These are phyloP conservation scores for Diplodia seriata DNA, from an alignment of 2,329 filamentous ascomycete species.

Conservation along the genomic window DNA sequence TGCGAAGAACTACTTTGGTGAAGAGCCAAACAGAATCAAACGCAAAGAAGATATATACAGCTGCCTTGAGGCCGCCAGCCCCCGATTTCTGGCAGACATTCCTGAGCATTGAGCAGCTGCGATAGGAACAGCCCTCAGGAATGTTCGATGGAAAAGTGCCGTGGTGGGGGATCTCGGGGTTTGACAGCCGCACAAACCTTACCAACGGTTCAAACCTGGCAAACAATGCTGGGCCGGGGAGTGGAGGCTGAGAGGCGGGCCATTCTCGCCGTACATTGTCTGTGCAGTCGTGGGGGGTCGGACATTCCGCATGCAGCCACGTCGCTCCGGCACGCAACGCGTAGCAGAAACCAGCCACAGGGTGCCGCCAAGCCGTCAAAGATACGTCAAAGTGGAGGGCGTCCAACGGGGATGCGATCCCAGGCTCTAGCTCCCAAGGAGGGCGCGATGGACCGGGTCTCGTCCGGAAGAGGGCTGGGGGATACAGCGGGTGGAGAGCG, in stretches of 20 bases:
- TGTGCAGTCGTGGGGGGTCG: slow-evolving; percentile 19
- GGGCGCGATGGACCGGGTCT: slow-evolving; percentile 17
- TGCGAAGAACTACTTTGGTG: slow-evolving; percentile 40
- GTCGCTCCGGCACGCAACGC: slow-evolving; percentile 19
- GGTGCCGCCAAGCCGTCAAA: slow-evolving; percentile 14
- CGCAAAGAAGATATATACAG: slow-evolving; percentile 48
- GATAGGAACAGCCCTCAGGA: slow-evolving; percentile 44
- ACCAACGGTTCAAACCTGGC: slow-evolving; percentile 37
- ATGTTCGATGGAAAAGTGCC: slow-evolving; percentile 41
- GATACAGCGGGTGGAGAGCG: slow-evolving; percentile 7
- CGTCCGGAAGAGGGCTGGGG: slow-evolving; percentile 16
- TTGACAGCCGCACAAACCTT: slow-evolving; percentile 38
- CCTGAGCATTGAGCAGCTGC: slow-evolving; percentile 40
- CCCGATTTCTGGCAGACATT: slow-evolving; percentile 43
- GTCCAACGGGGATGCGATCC: background rate
- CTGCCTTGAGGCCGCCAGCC: slow-evolving; percentile 45
- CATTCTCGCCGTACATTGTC: slow-evolving; percentile 31
- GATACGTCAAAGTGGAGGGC: slow-evolving; percentile 6
- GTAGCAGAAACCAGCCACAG: slow-evolving; percentile 30
- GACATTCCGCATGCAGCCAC: slow-evolving; percentile 32
- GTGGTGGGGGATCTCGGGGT: slow-evolving; percentile 34
- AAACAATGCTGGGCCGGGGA: slow-evolving; percentile 29
- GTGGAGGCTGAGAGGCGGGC: slow-evolving; percentile 31
- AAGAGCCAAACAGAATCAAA: slow-evolving; percentile 43
- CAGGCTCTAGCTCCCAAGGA: slow-evolving; percentile 12